Evolutionary conservation across 768 basidiomycete genomes (phyloP), one percentile per base, ranked within the genome.

Genomic region (Hydnomerulius pinastri): DNA sequence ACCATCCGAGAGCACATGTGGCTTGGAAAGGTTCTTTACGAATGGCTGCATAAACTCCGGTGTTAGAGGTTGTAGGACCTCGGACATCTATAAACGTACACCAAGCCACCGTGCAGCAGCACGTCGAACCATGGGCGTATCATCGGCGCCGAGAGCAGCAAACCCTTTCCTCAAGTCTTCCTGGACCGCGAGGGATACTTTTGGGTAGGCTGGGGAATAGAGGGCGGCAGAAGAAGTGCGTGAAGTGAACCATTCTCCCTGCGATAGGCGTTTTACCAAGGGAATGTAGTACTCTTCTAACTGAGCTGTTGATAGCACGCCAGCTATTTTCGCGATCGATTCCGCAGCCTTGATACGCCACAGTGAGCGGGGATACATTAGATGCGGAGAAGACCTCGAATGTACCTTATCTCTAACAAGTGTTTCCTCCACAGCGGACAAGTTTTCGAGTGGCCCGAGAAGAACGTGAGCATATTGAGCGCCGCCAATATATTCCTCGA

Each of bases 241-340:
- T 5, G 94, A 95, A 11, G 97, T 98, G 75, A 98, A 98, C 97
- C 97, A 99, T 72, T 98, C 96, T 51, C 95, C 97, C 50, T 82
- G 81, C 2, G 93, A 86, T 44, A 99, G 80, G 46, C 94, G 85
- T 64, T 87, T 89, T 51, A 98, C 69, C 47, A 99, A 79, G 44
- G 97, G 97, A 51, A 98, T 85, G 73, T 93, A 96, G 68, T 82
- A 82, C 64, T 90, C 85, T 71, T 98, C 94, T 62, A 95, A 76
- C 69, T 95, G 91, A 13, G 77, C 61, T 46, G 86, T 79, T 20
- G 86, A 87, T 38, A 99, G 78, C 41, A 89, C 80, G 42, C 73
- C 74, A 43, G 91, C 86, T 57, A 98, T 79, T 73, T 93, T 93
- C 53, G 92, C 87, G 69, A 98, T 92, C 36, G 93, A 96, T 64